Base-by-base conservation (phyloP, 805 yeast genomes). In the Metschnikowia reukaufii region DNA sequence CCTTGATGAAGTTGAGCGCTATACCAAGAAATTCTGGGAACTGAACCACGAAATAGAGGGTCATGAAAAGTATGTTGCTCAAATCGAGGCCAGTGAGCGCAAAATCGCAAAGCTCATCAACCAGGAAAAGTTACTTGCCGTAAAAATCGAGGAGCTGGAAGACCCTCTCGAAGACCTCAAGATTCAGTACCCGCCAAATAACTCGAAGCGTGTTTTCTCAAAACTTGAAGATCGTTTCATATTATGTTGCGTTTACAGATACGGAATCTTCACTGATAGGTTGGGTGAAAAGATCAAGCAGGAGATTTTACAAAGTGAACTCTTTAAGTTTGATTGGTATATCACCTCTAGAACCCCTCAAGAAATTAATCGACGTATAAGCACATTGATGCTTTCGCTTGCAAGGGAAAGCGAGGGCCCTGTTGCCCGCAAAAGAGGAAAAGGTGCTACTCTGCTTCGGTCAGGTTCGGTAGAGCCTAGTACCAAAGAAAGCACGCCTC, bases 121-220 rank as follows among this genome's bases (percentile, higher is more conserved):
- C 34, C 92, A 86, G 59, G 80, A 82, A 49, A 72, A 68, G 42
- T 65, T 84, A 8, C 66, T 86, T 31, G 73, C 72, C 2, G 66
- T 63, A 27, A 85, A 85, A 55, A 66, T 86, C 53, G 73, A 73
- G 38, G 77, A 73, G 45, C 70, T 74, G 35, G 69, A 71, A n/a
- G 79, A 76, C 47, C 90, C 91, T 0, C 61, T 85, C 18, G 81
- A 81, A 37, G 82, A 84, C 36, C 66, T 87, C 63, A 66, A 66
- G 4, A 82, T 87, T 19, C 85, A 79, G 45, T 87, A 85, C 50
- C 92, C 94, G 0, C 91, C 91, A n/a, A 86, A 86, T 60, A 86
- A 85, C 61, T 85, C 94, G 10, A 85, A 86, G 58, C 69, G 90
- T 55, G 75, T 85, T 7, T 87, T 84, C 57, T 81, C 87, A 7